Evolutionary conservation across 768 basidiomycete species (phyloP), one percentile per base, ranked within the genome.

Genomic region (Vishniacozyma victoriae): DNA sequence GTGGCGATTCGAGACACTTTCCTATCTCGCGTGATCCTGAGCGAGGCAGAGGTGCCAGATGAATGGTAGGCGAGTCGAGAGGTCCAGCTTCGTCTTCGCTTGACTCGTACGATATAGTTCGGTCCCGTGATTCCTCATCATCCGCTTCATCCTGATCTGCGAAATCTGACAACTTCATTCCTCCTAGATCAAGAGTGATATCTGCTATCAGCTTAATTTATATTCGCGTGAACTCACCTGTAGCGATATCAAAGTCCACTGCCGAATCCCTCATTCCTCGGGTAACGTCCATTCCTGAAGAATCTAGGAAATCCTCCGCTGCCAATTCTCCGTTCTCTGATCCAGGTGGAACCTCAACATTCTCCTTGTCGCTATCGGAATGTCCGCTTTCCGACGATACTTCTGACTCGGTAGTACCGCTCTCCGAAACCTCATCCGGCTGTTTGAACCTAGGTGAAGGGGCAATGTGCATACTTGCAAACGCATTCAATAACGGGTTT

Each of bases 71-170:
- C n/a, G n/a, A n/a, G n/a, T n/a, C n/a, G n/a, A n/a, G n/a, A n/a
- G n/a, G n/a, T n/a, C n/a, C n/a, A n/a, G n/a, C n/a, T n/a, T n/a
- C n/a, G n/a, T n/a, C n/a, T n/a, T n/a, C n/a, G n/a, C n/a, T n/a
- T n/a, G n/a, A n/a, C n/a, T n/a, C n/a, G n/a, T n/a, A n/a, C n/a
- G n/a, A n/a, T n/a, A n/a, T n/a, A n/a, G n/a, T n/a, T n/a, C n/a
- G n/a, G n/a, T n/a, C n/a, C n/a, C n/a, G n/a, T n/a, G n/a, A n/a
- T n/a, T n/a, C n/a, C n/a, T n/a, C n/a, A n/a, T n/a, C n/a, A n/a
- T n/a, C n/a, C n/a, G n/a, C n/a, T n/a, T n/a, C n/a, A 7, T 64
- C 59, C 11, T 60, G 64, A 49, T 67, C 64, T 13, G 52, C 54
- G 46, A 67, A 63, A 46, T 67, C 64, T 14, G 48, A 44, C 16